Base-by-base conservation (phyloP, 2,329 filamentous ascomycete genomes). In the Aspergillus terreus region DNA sequence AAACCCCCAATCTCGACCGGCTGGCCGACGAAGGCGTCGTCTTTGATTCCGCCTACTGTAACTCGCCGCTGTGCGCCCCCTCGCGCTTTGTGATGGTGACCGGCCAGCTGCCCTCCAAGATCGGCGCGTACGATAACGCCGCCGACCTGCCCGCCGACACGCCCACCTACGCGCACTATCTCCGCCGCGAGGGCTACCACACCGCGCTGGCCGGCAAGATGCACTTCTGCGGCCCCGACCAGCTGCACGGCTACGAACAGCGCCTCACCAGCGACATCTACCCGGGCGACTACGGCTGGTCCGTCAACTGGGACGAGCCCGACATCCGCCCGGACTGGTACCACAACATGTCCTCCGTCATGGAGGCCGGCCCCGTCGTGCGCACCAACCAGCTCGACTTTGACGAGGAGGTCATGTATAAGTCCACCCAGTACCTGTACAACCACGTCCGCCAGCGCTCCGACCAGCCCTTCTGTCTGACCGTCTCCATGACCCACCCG, bases 11-110 rank as follows among this genome's bases (percentile, higher is more conserved):
- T 74, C 82, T 96, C 54, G 90, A 96, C 72, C 82, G 84, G 47
- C 80, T 96, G 57, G 90, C 92, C 2, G 82, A 85, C 58, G 83
- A 83, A 54, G 88, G 90, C 9, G 91, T 96, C 30, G 88, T 95
- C 67, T 96, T 96, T 67, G 88, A 95, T 69, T 94, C 88, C 35
- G 92, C 92, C 17, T 96, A 96, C 78, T 96, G 91, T 77, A 92
- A 92, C 55, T 92, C 91, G 10, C 92, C 92, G 6, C 84, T 96
- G 36, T 96, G 92, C 71, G 92, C 91, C 1, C 92, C 92, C 2
- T 95, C 90, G 12, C 86, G 92, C 63, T 95, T 95, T 83, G 90
- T 89, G 70, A 89, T 96, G 86, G 92, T 96, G 71, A 92, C 89
- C 10, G 92, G 92, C 41, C 88, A 92, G 65, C 79, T 96, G 52